phyloP scores from a whole-genome alignment of 345 rosid species.

The Limnanthes douglasii region DNA sequence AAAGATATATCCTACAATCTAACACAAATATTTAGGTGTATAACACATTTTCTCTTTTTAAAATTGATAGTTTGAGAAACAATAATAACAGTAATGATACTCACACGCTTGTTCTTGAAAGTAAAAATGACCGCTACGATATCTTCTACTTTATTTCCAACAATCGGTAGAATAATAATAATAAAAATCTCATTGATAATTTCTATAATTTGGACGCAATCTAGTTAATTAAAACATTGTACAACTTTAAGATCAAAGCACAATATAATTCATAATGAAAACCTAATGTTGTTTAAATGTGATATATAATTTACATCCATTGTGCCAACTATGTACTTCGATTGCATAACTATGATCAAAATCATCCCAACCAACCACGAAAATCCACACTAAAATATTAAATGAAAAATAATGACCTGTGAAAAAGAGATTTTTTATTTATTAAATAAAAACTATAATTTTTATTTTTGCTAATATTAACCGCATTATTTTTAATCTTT shows the following conservation, averaged over 20 bases:
- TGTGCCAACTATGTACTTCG: constrained; percentile 68
- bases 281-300: neutral
- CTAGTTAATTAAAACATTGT: constrained; percentile 12
- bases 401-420: too few species aligned
- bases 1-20: constrained; percentile 58
- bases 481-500: too few species aligned
- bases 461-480: too few species aligned
- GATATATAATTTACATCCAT: constrained; percentile 37
- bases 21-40: neutral
- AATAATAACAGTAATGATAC: constrained; percentile 2
- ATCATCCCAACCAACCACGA: constrained; percentile 86
- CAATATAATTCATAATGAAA: too few species aligned
- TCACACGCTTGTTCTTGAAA: constrained; percentile 75
- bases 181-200: constrained; percentile 75
- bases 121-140: constrained; percentile 92
- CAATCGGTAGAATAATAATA: constrained; percentile 76
- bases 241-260: neutral
- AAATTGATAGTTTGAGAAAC: neutral
- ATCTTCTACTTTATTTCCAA: constrained; percentile 91
- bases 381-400: constrained; percentile 69
- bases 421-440: too few species aligned
- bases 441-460: too few species aligned
- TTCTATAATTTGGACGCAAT: constrained; percentile 82
- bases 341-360: constrained; percentile 43
- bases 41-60: too few species aligned